These are phyloP conservation scores for Ceratocystis ficicola DNA, from an alignment of 2,329 filamentous ascomycete species.

Conservation along the genomic window DNA sequence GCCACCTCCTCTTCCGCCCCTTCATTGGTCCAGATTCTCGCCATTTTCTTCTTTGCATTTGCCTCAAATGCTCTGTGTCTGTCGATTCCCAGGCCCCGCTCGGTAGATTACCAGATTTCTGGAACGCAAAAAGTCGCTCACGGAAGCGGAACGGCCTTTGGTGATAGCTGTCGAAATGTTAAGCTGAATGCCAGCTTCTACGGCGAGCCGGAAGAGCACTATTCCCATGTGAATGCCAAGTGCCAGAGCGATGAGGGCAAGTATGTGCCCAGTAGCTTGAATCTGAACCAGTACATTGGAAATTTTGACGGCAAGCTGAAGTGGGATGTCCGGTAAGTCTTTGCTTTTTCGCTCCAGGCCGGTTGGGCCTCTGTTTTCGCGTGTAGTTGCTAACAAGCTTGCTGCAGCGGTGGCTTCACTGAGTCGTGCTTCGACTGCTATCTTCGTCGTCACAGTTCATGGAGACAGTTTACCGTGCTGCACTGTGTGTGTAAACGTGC, in stretches of 20 bases:
- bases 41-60: not conserved
- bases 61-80: conserved; percentile 2
- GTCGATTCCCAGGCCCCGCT: not conserved
- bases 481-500: conserved; percentile 20
- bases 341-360: not conserved
- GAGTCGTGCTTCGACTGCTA: conserved; percentile 19
- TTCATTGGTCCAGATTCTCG: not conserved
- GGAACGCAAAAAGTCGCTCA: not conserved
- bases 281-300: conserved; percentile 13
- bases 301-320: conserved; percentile 21
- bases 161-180: conserved; percentile 15
- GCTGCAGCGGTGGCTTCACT: conserved; percentile 18
- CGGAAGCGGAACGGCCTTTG: conserved; percentile 5
- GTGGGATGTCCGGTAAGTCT: conserved; percentile 20
- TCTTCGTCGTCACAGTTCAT: conserved; percentile 18
- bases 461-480: conserved; percentile 19
- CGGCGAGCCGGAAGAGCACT: conserved; percentile 16
- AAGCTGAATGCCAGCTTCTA: conserved; percentile 15
- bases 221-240: conserved; percentile 13
- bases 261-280: conserved; percentile 1
- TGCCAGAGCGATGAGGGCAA: conserved; percentile 12
- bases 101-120: not conserved
- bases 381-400: not conserved
- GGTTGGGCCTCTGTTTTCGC: not conserved
- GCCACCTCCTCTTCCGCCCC: not conserved